phyloP scores from a whole-genome alignment of 257 asterid genomes.

The Oldenlandia corymbosa region DNA sequence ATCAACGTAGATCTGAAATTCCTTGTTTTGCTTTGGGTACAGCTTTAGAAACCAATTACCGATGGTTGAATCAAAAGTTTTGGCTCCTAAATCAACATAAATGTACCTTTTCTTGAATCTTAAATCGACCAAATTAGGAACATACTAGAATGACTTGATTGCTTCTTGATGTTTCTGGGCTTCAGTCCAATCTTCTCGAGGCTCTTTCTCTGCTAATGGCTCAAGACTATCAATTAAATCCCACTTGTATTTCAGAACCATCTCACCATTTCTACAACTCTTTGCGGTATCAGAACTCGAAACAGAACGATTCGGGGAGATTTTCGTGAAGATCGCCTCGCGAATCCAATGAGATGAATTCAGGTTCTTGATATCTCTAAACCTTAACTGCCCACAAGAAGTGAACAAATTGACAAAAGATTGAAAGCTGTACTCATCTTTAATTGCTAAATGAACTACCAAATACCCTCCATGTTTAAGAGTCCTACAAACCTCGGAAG shows the following conservation, averaged over 20 bases:
- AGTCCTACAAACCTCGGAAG: conserved; percentile 13
- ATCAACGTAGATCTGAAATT: conserved; percentile 19
- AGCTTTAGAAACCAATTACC: conserved; percentile 22
- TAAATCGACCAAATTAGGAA: conserved; percentile 15
- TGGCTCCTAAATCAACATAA: conserved; percentile 19
- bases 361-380: conserved; percentile 3
- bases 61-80: conserved; percentile 12
- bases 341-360: conserved; percentile 4
- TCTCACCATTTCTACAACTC: neutral
- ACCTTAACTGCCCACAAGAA: conserved; percentile 9
- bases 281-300: too few species aligned
- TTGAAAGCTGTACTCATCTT: conserved; percentile 15
- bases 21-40: conserved; percentile 19
- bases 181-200: conserved; percentile 12
- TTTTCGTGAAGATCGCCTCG: conserved; percentile 11
- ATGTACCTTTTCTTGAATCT: conserved; percentile 18
- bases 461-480: conserved; percentile 13
- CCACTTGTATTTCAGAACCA: neutral
- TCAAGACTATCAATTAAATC: conserved; percentile 15
- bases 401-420: conserved; percentile 13
- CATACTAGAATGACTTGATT: conserved; percentile 11
- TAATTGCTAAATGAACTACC: conserved; percentile 4
- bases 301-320: too few species aligned
- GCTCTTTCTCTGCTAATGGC: conserved; percentile 15
- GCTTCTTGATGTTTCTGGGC: conserved; percentile 5